Conservation (phyloP, 257 asterid genomes). For the Lavandula angustifolia region DNA sequence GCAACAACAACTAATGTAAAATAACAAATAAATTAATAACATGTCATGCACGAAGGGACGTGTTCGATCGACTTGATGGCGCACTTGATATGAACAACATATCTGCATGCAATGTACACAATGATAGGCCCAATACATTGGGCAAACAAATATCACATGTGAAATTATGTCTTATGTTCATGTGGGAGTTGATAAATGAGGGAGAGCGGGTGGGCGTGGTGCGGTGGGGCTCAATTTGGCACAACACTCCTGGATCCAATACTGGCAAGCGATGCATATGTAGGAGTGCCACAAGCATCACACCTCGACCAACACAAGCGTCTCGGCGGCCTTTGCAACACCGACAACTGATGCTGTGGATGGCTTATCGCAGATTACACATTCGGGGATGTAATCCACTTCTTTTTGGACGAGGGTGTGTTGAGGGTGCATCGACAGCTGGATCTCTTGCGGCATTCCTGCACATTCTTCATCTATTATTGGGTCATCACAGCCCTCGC, state of each 20-base stretch:
- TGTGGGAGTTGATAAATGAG: background rate
- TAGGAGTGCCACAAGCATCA: slow-evolving; percentile 24
- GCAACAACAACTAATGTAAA: too few species aligned
- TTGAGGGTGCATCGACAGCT: background rate
- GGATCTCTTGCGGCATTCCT: background rate
- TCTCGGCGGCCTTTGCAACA: background rate
- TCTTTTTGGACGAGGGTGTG: background rate
- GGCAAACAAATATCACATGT: background rate
- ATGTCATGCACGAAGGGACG: too few species aligned
- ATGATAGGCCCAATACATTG: slow-evolving; percentile 4
- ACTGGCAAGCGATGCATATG: background rate
- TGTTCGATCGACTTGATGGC: too few species aligned
- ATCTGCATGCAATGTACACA: slow-evolving; percentile 6
- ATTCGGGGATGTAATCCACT: too few species aligned
- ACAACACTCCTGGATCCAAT: background rate
- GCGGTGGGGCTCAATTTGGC: background rate
- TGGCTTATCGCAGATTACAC: background rate
- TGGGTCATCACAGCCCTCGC: background rate
- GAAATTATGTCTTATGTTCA: background rate
- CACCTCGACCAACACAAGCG: background rate
- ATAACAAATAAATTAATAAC: too few species aligned
- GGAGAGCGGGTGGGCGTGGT: slow-evolving; percentile 6
- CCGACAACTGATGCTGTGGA: background rate
- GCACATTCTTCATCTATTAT: background rate
- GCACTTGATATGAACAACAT: slow-evolving; percentile 26